Evolutionary conservation across 2,329 filamentous ascomycete species (phyloP).

Genomic region (Stachybotrys elegans): DNA sequence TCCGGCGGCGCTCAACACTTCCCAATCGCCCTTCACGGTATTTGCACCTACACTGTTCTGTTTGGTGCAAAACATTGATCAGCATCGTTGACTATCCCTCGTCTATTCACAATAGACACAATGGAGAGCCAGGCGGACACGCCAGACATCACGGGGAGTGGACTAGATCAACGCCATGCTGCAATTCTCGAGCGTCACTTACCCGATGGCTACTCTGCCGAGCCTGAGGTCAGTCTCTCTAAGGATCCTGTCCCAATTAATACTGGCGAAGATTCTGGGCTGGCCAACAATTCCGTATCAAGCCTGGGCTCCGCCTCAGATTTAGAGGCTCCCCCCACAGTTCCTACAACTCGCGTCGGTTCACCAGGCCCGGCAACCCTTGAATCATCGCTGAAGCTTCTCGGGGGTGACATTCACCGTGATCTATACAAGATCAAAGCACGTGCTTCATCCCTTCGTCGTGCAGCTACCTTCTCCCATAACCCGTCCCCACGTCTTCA

Average conservation of each 20-base stretch:
- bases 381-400: conserved; percentile 62
- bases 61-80: too few species aligned
- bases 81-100: too few species aligned
- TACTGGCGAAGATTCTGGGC: conserved; percentile 1
- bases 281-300: not conserved
- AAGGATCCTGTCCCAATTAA: conserved; percentile 8
- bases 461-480: conserved; percentile 64
- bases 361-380: conserved; percentile 33
- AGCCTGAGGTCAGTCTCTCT: conserved; percentile 28
- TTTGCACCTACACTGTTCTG: too few species aligned
- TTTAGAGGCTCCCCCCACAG: conserved; percentile 3
- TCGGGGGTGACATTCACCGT: conserved; percentile 74
- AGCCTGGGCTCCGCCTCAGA: conserved; percentile 10
- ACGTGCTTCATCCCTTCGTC: conserved; percentile 42
- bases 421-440: conserved; percentile 72
- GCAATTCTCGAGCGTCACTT: conserved; percentile 32
- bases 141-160: conserved; percentile 19
- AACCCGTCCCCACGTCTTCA: conserved; percentile 29
- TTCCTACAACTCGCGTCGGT: conserved; percentile 6
- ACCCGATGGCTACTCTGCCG: conserved; percentile 34
- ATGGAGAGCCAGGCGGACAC: conserved; percentile 23
- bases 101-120: conserved; percentile 1
- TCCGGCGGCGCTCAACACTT: too few species aligned
- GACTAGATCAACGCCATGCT: conserved; percentile 24
- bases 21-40: too few species aligned